Evolutionary conservation across 495 filamentous ascomycete genomes (phyloP), one percentile per base, ranked within the genome.

Genomic region (Durotheca rogersii): DNA sequence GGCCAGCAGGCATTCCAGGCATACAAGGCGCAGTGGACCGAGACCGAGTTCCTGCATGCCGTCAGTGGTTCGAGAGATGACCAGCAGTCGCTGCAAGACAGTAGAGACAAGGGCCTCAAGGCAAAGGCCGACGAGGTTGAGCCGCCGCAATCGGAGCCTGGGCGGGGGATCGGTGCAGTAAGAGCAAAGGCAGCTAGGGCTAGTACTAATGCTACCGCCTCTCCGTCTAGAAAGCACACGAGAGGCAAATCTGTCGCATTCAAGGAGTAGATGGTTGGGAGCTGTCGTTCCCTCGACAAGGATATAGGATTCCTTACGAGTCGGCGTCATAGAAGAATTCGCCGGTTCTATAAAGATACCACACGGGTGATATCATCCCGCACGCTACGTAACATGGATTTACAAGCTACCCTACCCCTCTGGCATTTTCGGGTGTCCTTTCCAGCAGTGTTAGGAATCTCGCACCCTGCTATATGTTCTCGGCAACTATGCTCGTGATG

Each of bases 41-140:
- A 68, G 42, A 58, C 68, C 21, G 64, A 73, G 32, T 62, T 72
- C 39, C 42, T 76, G 25, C 56, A 60, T 16, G 68, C 67, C 10
- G 58, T 75, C 14, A 68, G 65, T 37, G 66, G 68, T 4, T 58
- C 70, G 32, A 58, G 39, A 15, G 44, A 54, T 37, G 47, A 41
- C 18, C 51, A 52, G 17, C 47, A 16, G 47, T 50, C 35, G 37
- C 11, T n/a, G n/a, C 14, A 46, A 35, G 6, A 34, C 4, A 19
- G 32, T n/a, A 17, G 58, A 15, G 53, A 67, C 37, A 58, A 52
- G 11, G 67, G 67, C 18, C 38, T 66, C 0, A 57, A 59, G 32
- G 54, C 50, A n/a, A 66, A 67, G 53, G 58, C 41, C 7, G 59
- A 61, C 53, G 60, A 47, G 14, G 14, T 34, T 2, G 47, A 47